Base-by-base conservation (phyloP, 139 green algal genomes). In the Monoraphidium neglectum region DNA sequence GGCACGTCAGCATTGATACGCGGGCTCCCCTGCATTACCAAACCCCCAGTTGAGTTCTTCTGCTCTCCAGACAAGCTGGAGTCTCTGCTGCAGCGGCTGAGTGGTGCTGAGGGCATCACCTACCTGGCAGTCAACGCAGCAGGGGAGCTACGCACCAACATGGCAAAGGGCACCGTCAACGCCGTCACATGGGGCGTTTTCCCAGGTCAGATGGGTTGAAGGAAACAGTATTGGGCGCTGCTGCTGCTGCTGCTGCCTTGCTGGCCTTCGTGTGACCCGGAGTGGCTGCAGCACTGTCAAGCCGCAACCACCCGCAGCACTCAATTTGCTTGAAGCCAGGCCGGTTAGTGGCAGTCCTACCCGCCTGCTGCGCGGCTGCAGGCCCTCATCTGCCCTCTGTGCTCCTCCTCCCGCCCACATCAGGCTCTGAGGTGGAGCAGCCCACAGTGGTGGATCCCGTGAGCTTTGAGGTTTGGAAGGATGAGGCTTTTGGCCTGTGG, bases 121-220 rank as follows among this genome's bases (percentile, higher is more conserved):
- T 97, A 94, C 87, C 86, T 93, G 63, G 91, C 89, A 0, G 82
- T 90, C 37, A 90, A 92, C 61, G 77, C 80, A 28, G 68, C 68
- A 16, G 88, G 91, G 0, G 82, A 92, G n/a, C 33, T 85, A 4
- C 5, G 74, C 24, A 87, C 82, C 72, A 94, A 91, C 77, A 63
- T 85, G 49, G 63, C 10, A 51, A 16, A 72, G 18, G 77, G 80
- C 26, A 69, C 57, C 53, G 89, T 93, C 6, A 94, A 92, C 12
- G 93, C 92, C 6, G 90, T 97, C 30, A 93, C 88, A 0, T 96
- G 92, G 93, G 93, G 93, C 18, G 92, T 95, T 0, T 97, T 97
- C 77, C 92, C 93, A 43, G 84, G 87, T 90, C 63, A n/a, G n/a
- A n/a, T n/a, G n/a, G n/a, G n/a, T n/a, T n/a, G n/a, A n/a, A n/a